A percentile compares a stretch with the other conserved stretches of the same genome.
phyloP scores from a whole-genome alignment of 2,329 filamentous ascomycete species.

The Scytalidium lignicola region DNA sequence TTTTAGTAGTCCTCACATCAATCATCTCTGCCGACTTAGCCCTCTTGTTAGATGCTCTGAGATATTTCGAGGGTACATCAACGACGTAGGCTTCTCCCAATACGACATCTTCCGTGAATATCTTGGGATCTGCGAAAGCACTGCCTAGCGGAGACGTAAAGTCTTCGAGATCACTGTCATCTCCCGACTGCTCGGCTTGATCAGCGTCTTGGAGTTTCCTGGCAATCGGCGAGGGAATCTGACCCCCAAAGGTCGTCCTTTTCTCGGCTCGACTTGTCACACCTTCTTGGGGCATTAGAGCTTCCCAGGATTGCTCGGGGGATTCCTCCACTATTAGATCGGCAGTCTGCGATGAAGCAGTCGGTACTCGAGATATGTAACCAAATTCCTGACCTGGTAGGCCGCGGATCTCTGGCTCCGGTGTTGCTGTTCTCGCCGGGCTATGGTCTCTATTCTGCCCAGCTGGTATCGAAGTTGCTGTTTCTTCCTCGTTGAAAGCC shows the following conservation, averaged over 20 bases:
- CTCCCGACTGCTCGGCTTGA: background rate
- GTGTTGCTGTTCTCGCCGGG: background rate
- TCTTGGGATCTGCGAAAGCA: constrained; percentile 1
- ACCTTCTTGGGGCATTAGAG: background rate
- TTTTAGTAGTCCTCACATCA: constrained; percentile 6
- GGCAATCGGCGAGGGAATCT: background rate
- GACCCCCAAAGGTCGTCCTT: background rate
- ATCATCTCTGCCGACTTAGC: constrained; percentile 16
- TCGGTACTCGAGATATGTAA: background rate
- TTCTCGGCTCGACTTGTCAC: background rate
- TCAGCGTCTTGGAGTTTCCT: background rate
- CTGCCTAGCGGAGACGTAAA: background rate
- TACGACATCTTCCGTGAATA: constrained; percentile 7
- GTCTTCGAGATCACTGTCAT: background rate
- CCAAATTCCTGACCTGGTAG: background rate
- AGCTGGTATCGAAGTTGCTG: constrained; percentile 4
- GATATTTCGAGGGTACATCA: constrained; percentile 18
- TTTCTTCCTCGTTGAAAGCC: background rate
- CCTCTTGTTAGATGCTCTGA: constrained; percentile 10
- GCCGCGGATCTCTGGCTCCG: background rate
- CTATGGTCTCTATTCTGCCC: background rate
- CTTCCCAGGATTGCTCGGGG: background rate
- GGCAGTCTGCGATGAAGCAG: background rate
- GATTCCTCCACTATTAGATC: background rate
- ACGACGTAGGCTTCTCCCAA: constrained; percentile 26